Evolutionary conservation across 352 stramenopile genomes (phyloP).

Genomic region (Thalassiosira exigua): DNA sequence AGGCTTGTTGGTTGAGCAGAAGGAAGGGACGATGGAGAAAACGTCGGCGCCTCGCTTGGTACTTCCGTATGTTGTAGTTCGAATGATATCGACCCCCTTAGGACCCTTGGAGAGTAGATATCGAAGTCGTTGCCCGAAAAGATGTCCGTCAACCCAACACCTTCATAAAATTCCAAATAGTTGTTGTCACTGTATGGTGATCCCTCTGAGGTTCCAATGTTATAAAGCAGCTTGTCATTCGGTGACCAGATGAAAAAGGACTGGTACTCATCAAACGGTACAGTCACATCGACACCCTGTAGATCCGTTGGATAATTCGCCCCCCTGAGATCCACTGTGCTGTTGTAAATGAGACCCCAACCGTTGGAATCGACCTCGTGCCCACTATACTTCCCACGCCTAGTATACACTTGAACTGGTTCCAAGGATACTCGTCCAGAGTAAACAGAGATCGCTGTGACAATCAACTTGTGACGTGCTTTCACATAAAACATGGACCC

Average conservation of each 20-base stretch:
- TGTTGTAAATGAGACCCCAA: slow-evolving; percentile 16
- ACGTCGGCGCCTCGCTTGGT: too few species aligned
- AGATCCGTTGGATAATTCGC: slow-evolving; percentile 4
- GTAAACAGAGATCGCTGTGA: too few species aligned
- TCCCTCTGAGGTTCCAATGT: slow-evolving; percentile 24
- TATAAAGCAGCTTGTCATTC: slow-evolving; percentile 21
- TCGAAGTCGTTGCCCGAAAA: slow-evolving; percentile 13
- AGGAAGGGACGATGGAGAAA: too few species aligned
- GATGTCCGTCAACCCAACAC: slow-evolving; percentile 32
- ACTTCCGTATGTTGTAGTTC: too few species aligned
- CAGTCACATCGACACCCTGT: slow-evolving; percentile 6
- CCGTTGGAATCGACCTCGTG: neutral
- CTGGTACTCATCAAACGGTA: slow-evolving; percentile 5
- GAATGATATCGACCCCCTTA: too few species aligned
- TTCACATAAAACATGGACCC: too few species aligned
- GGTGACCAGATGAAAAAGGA: slow-evolving; percentile 44
- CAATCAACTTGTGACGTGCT: too few species aligned
- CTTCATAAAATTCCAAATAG: slow-evolving; percentile 28
- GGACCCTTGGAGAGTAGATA: slow-evolving; percentile 6
- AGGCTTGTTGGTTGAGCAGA: too few species aligned
- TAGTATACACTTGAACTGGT: slow-evolving; percentile 17
- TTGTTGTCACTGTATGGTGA: neutral
- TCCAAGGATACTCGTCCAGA: too few species aligned
- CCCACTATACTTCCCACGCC: neutral
- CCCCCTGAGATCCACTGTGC: slow-evolving; percentile 2